phyloP scores from a whole-genome alignment of 352 stramenopile genomes.

The Globisporangium paroecandrum region DNA sequence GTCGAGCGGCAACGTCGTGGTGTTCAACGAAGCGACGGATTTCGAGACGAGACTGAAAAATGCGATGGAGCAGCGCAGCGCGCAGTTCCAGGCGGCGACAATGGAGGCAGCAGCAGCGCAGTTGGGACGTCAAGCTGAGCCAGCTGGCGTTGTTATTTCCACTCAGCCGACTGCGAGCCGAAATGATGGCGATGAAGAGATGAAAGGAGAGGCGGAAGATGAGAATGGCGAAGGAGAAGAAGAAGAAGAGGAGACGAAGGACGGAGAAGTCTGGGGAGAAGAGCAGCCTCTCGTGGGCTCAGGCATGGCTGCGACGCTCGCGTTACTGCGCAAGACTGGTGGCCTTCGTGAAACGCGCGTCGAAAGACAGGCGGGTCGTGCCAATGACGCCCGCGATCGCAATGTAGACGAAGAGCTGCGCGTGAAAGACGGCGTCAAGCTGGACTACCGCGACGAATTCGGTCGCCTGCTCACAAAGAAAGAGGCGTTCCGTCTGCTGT shows the following conservation, averaged over 20 bases:
- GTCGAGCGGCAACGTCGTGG: conserved; percentile 41
- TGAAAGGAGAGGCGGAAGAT: conserved; percentile 30
- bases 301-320: conserved; percentile 91
- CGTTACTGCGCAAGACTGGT: conserved; percentile 90
- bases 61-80: conserved; percentile 68
- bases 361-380: conserved; percentile 90
- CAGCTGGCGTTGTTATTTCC: background rate
- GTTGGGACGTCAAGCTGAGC: background rate
- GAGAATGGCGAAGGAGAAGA: conserved; percentile 35
- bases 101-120: conserved; percentile 11
- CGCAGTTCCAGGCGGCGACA: conserved; percentile 40
- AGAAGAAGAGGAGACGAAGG: conserved; percentile 44
- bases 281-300: conserved; percentile 80
- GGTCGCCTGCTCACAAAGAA: conserved; percentile 96
- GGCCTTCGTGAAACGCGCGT: conserved; percentile 87
- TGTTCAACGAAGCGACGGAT: conserved; percentile 85
- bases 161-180: background rate
- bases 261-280: conserved; percentile 68
- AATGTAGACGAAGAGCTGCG: conserved; percentile 86
- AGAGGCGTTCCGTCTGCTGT: conserved; percentile 97
- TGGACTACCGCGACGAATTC: conserved; percentile 98
- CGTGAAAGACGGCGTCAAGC: conserved; percentile 81
- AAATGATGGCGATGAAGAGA: conserved; percentile 31
- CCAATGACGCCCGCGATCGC: conserved; percentile 94
- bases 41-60: conserved; percentile 75